Base-by-base conservation (phyloP, 768 basidiomycete species). In the Peribolospora kevripleyi region DNA sequence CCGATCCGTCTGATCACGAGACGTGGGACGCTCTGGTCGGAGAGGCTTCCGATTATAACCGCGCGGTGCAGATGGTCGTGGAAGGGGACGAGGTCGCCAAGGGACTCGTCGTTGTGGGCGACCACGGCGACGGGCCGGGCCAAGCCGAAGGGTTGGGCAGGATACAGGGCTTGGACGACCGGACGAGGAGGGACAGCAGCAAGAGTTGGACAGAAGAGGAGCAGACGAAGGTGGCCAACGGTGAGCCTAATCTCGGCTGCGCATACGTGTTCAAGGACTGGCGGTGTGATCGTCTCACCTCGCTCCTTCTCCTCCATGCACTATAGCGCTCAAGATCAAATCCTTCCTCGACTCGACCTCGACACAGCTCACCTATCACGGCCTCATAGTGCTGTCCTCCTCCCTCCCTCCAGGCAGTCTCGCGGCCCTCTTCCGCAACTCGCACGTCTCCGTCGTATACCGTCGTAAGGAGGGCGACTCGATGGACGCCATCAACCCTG, bases 371-470 rank as follows among this genome's bases (percentile, higher is more conserved):
- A 90, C 86, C 0, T 90, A 90, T 62, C 74, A 84, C 54, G 87
- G 87, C 0, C 73, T 90, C 42, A 87, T 88, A 66, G 75, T 79
- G 42, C 77, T 90, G 51, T 79, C 81, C 0, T 65, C 71, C 6
- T 61, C 66, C 3, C 63, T 76, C 41, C 54, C 66, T 10, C 70
- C 72, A 0, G 73, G 76, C 3, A 70, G 76, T 2, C 75, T 88
- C 54, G 80, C 81, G n/a, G 86, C 87, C 0, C 76, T 90, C 58
- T 91, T 88, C 72, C 78, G 88, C 53, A 85, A 78, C 67, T 86
- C 84, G 0, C 88, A 91, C 64, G 76, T 93, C 10, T 80, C 81
- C 0, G 87, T 91, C 7, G 71, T 93, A 2, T 82, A 86, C 71
- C 71, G 57, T 64, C 72, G 52, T 8, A 25, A 25, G 25, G 25